Evolutionary conservation across 1,284 basidiomycete species (phyloP).

Genomic region (Porodaedalea pini): DNA sequence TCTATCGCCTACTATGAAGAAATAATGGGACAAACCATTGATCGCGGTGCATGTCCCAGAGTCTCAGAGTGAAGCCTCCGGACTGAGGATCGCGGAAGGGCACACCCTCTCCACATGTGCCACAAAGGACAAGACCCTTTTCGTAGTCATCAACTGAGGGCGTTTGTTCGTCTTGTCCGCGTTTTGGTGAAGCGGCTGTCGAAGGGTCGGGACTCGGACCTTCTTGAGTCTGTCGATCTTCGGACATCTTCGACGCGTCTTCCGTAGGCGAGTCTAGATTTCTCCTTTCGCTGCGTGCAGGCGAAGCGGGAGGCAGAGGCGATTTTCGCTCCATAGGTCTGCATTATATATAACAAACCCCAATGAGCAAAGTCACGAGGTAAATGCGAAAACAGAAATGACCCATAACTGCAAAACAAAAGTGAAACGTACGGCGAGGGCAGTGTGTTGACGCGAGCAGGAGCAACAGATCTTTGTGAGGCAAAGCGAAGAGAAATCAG

Average conservation of each 20-base stretch:
- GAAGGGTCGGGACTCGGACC: constrained; percentile 34
- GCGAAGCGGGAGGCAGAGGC: constrained; percentile 7
- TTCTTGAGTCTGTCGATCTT: neutral
- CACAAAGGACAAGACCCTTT: constrained; percentile 59
- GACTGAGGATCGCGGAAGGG: constrained; percentile 60
- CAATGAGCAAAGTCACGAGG: neutral
- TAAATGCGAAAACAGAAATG: neutral
- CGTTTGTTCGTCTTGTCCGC: neutral
- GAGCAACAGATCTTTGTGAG: constrained; percentile 2
- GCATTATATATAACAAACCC: neutral
- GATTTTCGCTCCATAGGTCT: constrained; percentile 15
- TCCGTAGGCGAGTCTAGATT: constrained; percentile 1
- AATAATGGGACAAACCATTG: constrained; percentile 44
- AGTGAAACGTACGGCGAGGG: constrained; percentile 13
- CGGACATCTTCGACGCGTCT: neutral
- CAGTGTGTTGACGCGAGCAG: constrained; percentile 8
- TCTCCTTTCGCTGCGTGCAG: neutral
- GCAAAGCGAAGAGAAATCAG: neutral
- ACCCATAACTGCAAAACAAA: neutral
- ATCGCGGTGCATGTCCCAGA: constrained; percentile 64
- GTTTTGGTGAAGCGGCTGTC: constrained; percentile 33
- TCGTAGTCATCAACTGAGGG: constrained; percentile 13
- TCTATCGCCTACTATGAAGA: neutral
- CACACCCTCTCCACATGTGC: constrained; percentile 53
- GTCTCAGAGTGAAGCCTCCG: constrained; percentile 58